Evolutionary conservation across 441 rosid species (phyloP), one percentile per base, ranked within the genome.

Genomic region (Eruca vesicaria): DNA sequence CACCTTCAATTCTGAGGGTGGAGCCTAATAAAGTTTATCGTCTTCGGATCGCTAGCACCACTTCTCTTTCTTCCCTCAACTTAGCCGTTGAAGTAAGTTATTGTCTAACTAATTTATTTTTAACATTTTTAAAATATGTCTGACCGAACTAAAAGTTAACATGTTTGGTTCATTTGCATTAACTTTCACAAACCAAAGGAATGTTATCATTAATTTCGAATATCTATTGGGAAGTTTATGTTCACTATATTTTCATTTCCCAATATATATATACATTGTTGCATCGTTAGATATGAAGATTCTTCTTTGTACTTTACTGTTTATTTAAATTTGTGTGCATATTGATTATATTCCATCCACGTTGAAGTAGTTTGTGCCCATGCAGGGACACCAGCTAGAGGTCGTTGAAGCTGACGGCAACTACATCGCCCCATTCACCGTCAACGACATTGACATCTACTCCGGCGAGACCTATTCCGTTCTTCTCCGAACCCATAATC

Each of bases 351-450:
- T 48, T 48, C 8, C 16, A 3, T 7, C 20, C 16, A 2, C 1
- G 16, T 48, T 76, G 75, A 29, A 31, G 8, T 15, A 69, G 20
- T 58, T 43, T 48, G 3, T 12, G 15, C 15, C 4, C 55, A 29
- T 69, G 79, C 79, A 91, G 96, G 78, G 73, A 72, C 96, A 91
- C 82, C 64, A 84, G n/a, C 78, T 93, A 77, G 20, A 62, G 5
- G 94, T 87, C 29, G 97, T 93, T n/a, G 97, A 90, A 83, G 97
- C 96, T 0, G 98, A 93, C 78, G 92, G 94, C 8, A 90, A 93
- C 72, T 86, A 91, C 66, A 79, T 93, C 7, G 66, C 79, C 23
- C 94, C 92, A 18, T 94, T 91, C 50, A 67, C 55, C 23, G 87
- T 84, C 0, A 43, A 75, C 7, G 86, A 88, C 64, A 48, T 94